Evolutionary conservation across 2,329 filamentous ascomycete genomes (phyloP), one percentile per base, ranked within the genome.

Genomic region (Apiospora arundinis): DNA sequence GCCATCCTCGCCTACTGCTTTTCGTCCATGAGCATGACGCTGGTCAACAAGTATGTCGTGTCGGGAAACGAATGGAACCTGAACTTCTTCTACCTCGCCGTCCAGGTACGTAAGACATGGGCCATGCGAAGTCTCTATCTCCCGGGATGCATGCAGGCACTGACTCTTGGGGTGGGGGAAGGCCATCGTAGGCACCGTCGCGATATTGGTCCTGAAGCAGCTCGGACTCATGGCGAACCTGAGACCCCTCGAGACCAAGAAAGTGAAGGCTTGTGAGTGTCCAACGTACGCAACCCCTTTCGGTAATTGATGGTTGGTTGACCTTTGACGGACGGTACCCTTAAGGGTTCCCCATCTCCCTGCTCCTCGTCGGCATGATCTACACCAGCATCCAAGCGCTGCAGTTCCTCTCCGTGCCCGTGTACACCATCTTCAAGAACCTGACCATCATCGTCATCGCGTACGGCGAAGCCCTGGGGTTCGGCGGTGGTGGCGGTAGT

Each of bases 371-470:
- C 80, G 95, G 95, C 81, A 99, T 98, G 96, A 98, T 99, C 83
- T 99, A 98, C 85, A 98, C 96, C 70, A 92, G 94, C 79, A 96
- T 94, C 79, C 98, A 98, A 86, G 95, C 96, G 25, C 91, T 99
- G 63, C 95, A 98, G 84, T 98, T 92, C 83, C 92, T 99, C 73
- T 98, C 95, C 42, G 97, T 99, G 70, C 96, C 96, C 32, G 96
- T 99, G 32, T 99, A 99, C 85, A 99, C 96, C 70, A 99, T 99
- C 82, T 99, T 99, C 89, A 99, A 99, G 89, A 99, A 99, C 85
- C 84, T 99, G 86, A 98, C 96, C 73, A 99, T 97, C 82, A 98
- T 99, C 78, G 91, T 98, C 75, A 99, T 98, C 79, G 96, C 96
- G 70, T 99, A 99, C 77, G 96, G 96, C 76, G 96, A 99, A 84